These are phyloP conservation scores for Cutaneotrichosporon sp. DNA, from an alignment of 1,284 basidiomycete species.

Conservation along the genomic window DNA sequence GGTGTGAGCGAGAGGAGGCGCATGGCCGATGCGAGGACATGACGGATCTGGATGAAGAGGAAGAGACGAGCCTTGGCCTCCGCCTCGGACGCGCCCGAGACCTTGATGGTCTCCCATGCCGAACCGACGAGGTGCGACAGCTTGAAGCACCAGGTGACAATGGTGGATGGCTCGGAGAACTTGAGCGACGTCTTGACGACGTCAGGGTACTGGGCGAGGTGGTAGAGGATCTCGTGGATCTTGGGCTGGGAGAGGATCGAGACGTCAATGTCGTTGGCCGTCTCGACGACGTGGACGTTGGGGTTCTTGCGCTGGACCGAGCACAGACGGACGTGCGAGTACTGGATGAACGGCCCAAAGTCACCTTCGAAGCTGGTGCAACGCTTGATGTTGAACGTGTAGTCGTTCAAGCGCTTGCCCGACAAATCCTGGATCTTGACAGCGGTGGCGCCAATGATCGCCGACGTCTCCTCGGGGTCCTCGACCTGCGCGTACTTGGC, in stretches of 20 bases:
- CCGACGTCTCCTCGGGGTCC: constrained; percentile 77
- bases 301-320: constrained; percentile 94
- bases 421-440: constrained; percentile 99
- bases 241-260: constrained; percentile 68
- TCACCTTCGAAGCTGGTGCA: constrained; percentile 98
- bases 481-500: constrained; percentile 88
- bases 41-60: constrained; percentile 82
- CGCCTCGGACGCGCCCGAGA: constrained; percentile 69
- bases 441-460: constrained; percentile 89
- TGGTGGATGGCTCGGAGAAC: constrained; percentile 84
- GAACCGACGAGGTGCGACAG: constrained; percentile 52
- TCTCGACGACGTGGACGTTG: constrained; percentile 68
- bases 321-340: constrained; percentile 90
- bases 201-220: constrained; percentile 87
- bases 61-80: constrained; percentile 85
- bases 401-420: constrained; percentile 94
- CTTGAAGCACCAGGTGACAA: constrained; percentile 62
- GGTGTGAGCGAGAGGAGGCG: constrained; percentile 82
- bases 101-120: constrained; percentile 59
- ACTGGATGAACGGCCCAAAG: constrained; percentile 90
- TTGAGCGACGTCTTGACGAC: constrained; percentile 80
- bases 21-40: constrained; percentile 85
- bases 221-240: constrained; percentile 81
- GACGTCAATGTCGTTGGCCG: constrained; percentile 67
- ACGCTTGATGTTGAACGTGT: constrained; percentile 90